phyloP scores from a whole-genome alignment of 805 yeast species.

The Cephaloascus fragrans region DNA sequence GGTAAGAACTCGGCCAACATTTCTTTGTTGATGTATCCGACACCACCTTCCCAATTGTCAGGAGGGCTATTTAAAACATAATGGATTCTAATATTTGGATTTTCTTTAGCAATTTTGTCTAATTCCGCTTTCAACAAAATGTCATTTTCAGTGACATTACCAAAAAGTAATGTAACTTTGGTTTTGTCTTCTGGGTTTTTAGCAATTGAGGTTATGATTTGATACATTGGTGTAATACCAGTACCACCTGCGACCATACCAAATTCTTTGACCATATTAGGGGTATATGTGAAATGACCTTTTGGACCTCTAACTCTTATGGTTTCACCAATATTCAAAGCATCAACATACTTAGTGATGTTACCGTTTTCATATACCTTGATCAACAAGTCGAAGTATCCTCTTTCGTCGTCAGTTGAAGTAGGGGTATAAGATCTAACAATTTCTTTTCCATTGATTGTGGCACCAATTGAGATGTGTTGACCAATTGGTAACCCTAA shows the following conservation, averaged over 20 bases:
- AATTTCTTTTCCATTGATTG: constrained; percentile 68
- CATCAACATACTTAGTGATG: constrained; percentile 65
- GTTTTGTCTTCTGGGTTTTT: constrained; percentile 73
- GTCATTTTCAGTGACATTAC: constrained; percentile 72
- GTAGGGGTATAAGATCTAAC: constrained; percentile 88
- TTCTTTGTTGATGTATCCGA: constrained; percentile 75
- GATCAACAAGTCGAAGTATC: constrained; percentile 77
- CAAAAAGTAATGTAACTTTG: constrained; percentile 65
- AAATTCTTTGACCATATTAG: constrained; percentile 63
- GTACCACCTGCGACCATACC: constrained; percentile 97
- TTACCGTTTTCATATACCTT: constrained; percentile 83
- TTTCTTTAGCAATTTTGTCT: constrained; percentile 47
- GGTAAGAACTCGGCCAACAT: constrained; percentile 58
- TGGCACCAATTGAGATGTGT: constrained; percentile 75
- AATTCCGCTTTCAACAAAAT: constrained; percentile 74
- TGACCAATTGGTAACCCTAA: constrained; percentile 93
- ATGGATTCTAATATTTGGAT: constrained; percentile 56
- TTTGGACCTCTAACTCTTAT: constrained; percentile 84
- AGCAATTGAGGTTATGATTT: constrained; percentile 75
- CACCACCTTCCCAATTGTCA: constrained; percentile 64
- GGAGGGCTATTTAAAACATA: constrained; percentile 72
- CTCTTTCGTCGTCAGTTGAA: constrained; percentile 68
- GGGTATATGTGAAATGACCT: constrained; percentile 76
- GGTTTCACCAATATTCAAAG: constrained; percentile 67
- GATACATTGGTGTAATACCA: constrained; percentile 94